Conservation (phyloP, 768 basidiomycete genomes). For the Saitozyma sp. region DNA sequence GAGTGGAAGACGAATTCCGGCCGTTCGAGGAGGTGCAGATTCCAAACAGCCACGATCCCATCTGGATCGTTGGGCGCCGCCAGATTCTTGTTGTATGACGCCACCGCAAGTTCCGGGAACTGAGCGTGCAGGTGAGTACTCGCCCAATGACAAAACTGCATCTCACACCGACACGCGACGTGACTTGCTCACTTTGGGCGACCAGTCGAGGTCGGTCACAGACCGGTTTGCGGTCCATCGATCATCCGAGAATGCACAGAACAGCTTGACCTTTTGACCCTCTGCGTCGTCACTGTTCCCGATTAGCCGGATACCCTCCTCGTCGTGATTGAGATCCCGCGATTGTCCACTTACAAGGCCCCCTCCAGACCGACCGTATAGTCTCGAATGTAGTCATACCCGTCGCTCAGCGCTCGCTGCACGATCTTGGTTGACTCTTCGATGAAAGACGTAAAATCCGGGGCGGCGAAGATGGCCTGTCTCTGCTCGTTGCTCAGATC, state of each 20-base stretch:
- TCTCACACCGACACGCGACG: background rate
- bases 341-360: constrained; percentile 64
- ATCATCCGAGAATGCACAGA: constrained; percentile 93
- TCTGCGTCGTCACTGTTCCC: constrained; percentile 77
- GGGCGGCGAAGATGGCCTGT: constrained; percentile 74
- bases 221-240: constrained; percentile 88
- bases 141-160: background rate
- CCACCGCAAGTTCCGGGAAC: constrained; percentile 94
- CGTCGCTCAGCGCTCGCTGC: constrained; percentile 89
- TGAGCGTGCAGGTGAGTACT: constrained; percentile 46
- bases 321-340: background rate
- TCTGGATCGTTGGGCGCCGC: constrained; percentile 92
- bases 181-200: constrained; percentile 70
- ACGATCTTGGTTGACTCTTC: constrained; percentile 93
- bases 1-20: constrained; percentile 99
- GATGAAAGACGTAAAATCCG: constrained; percentile 90
- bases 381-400: constrained; percentile 94
- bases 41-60: constrained; percentile 97
- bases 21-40: constrained; percentile 87
- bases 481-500: constrained; percentile 87
- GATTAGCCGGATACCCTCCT: background rate
- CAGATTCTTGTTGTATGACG: constrained; percentile 97
- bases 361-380: constrained; percentile 88
- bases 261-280: constrained; percentile 81
- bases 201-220: constrained; percentile 97